Evolutionary conservation across 768 basidiomycete genomes (phyloP).

Genomic region (Lyophyllum atratum): DNA sequence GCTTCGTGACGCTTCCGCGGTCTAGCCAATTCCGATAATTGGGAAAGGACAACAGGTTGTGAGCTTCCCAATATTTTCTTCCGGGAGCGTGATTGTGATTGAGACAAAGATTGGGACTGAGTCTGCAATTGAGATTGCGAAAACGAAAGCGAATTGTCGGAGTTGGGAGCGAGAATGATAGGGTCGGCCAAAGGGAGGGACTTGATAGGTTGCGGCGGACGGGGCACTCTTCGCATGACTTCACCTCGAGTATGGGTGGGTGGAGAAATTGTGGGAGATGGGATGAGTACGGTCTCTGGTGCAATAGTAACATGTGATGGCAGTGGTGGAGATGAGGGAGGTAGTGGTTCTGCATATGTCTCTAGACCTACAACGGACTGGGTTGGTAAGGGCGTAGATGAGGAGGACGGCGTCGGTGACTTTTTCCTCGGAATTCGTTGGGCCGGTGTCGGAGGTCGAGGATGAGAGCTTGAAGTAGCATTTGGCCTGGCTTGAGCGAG

Average conservation of each 20-base stretch:
- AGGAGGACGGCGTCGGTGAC: not conserved
- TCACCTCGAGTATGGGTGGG: constrained; percentile 19
- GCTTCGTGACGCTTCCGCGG: not conserved
- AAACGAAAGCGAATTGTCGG: constrained; percentile 47
- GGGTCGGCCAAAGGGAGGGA: constrained; percentile 29
- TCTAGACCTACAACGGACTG: not conserved
- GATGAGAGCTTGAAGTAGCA: constrained; percentile 17
- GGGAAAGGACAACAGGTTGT: constrained; percentile 18
- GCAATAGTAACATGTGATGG: constrained; percentile 4
- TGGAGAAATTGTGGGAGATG: constrained; percentile 1
- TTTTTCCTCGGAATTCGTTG: constrained; percentile 23
- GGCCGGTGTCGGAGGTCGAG: constrained; percentile 35
- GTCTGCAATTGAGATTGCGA: constrained; percentile 37
- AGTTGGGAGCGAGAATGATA: constrained; percentile 56
- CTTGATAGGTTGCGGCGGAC: constrained; percentile 36
- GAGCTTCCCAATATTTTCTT: constrained; percentile 16
- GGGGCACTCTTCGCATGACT: constrained; percentile 48
- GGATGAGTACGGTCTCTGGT: constrained; percentile 13
- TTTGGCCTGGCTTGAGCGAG: not conserved
- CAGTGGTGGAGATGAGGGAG: constrained; percentile 6
- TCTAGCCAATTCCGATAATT: constrained; percentile 13
- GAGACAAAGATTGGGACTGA: constrained; percentile 34
- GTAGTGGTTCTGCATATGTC: not conserved
- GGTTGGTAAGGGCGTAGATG: constrained; percentile 1
- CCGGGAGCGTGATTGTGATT: constrained; percentile 29